Evolutionary conservation across 164 flowering plant genomes (phyloP), one percentile per base, ranked within the genome.

Genomic region (Magnolia sinica): DNA sequence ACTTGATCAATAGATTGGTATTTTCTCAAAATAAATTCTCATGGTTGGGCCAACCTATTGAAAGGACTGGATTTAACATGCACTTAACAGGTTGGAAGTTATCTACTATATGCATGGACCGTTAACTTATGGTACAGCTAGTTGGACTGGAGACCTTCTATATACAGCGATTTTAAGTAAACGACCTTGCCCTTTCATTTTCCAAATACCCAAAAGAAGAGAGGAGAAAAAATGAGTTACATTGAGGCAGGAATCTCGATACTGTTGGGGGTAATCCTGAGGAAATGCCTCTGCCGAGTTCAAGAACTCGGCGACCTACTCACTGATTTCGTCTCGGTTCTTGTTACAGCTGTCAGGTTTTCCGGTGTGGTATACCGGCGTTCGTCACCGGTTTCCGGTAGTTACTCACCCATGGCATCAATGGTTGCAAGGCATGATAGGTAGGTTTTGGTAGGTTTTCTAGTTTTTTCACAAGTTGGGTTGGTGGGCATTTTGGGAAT

Each of bases 271-370:
- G 85, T 87, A 5, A 19, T 83, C 5, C 19, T 87, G 45, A 82
- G 89, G 71, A 87, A 85, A 79, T 81, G 80, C 78, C 49, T 81
- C 1, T 69, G 64, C 77, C 51, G 83, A 13, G 75, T 75, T 66
- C 71, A 61, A 16, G 89, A 85, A 68, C 19, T 85, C 19, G 75
- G 79, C 0, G 58, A 72, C 68, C n/a, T 84, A 31, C 19, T 83
- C 23, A 52, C 59, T 10, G 80, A 82, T 74, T 68, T 84, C 1
- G 16, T 77, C 4, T 72, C 84, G 9, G 27, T 83, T 51, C 9
- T 83, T 6, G 67, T 64, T 4, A 77, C 88, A 7, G 27, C 83
- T 0, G 27, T 85, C 24, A 81, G 77, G 22, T 81, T 80, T 70
- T 79, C 84, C 16, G 74, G 80, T 20, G 74, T 75, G 31, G 19